Base-by-base conservation (phyloP, 1,284 basidiomycete genomes). In the Austroboletus niveus region DNA sequence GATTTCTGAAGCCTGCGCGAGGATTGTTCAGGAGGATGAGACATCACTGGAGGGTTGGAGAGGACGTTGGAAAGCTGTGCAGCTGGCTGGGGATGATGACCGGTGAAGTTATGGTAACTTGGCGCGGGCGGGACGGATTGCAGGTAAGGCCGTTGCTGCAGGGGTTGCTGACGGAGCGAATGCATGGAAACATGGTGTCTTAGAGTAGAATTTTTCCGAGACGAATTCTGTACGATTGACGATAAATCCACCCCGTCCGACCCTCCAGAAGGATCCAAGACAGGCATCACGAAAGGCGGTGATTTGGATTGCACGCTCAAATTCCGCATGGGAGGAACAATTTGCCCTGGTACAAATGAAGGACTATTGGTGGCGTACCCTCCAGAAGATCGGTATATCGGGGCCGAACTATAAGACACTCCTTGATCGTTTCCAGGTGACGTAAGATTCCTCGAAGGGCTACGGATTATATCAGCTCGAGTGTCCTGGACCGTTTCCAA, bases 1-100 rank as follows among this genome's bases (percentile, higher is more conserved):
- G 78, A 78, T 64, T 84, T 85, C 45, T 77, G 79, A 24, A 87
- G 60, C 15, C 66, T 72, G 20, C 64, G 54, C 8, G 48, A 40
- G 68, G 72, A 34, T 60, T 73, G 71, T 43, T 76, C 74, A 7
- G 42, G 38, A 6, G 45, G 44, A 34, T 56, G 51, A 20, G 56
- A 42, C 29, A 31, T 35, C n/a, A 45, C 43, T 41, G 51, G 51
- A 24, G 54, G 57, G 30, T 40, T 52, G 24, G 42, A 20, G 5
- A 60, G 60, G 22, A 42, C 54, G 14, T 60, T 39, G 15, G 29
- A 31, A 34, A 50, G 15, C 17, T 53, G 49, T 24, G 45, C 46
- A 46, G 15, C 38, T 36, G 42, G 41, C 34, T 54, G 51, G 17
- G 45, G 30, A 47, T 54, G 45, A 43, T 52, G 44, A 30, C 5